A percentile compares a stretch with the other conserved stretches of the same genome.
These are phyloP conservation scores for Podospora comata DNA, from an alignment of 495 filamentous ascomycete genomes.

Conservation along the genomic window DNA sequence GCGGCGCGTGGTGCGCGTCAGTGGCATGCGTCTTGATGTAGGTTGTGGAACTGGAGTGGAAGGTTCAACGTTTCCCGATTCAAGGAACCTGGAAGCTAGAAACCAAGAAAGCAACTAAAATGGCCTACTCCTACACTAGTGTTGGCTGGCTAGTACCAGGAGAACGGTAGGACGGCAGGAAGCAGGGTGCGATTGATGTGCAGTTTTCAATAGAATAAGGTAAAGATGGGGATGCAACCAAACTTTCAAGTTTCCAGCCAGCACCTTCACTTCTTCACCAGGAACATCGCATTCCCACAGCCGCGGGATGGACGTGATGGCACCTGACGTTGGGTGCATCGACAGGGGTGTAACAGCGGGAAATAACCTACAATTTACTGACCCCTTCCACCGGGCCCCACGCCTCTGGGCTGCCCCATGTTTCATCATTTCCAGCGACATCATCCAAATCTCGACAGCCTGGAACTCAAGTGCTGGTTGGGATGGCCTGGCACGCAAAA, in stretches of 20 bases:
- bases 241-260: neutral
- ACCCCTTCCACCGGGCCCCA: constrained; percentile 1
- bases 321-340: neutral
- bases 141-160: neutral
- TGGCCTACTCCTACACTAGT: neutral
- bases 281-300: neutral
- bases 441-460: neutral
- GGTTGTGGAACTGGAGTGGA: neutral
- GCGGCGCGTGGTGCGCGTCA: constrained; percentile 5
- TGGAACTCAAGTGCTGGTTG: neutral
- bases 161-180: neutral
- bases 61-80: neutral
- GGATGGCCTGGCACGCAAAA: neutral
- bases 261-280: neutral
- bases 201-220: neutral
- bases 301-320: neutral
- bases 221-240: neutral
- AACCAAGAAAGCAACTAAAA: neutral
- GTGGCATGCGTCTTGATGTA: neutral
- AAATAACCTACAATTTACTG: constrained; percentile 2
- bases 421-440: neutral
- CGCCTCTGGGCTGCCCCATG: neutral
- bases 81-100: neutral
- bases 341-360: neutral
- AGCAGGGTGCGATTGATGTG: neutral